Evolutionary conservation across 768 basidiomycete genomes (phyloP).

Genomic region (Xerocomellus intermedius): DNA sequence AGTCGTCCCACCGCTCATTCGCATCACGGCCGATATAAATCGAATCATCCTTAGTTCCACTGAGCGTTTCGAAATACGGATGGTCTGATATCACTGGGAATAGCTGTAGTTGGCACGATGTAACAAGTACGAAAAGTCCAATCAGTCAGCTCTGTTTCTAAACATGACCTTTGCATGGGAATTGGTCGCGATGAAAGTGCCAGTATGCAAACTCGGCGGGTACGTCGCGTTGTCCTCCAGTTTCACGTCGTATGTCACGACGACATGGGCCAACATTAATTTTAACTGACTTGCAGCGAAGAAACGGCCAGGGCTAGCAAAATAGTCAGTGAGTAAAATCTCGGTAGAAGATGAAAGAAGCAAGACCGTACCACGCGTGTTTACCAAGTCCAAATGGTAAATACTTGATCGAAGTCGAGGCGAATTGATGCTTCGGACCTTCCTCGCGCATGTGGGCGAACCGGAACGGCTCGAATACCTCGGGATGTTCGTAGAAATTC

Average conservation of each 20-base stretch:
- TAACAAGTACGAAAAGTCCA: not conserved
- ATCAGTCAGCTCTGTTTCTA: not conserved
- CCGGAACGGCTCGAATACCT: slow-evolving; percentile 11
- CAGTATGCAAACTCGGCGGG: not conserved
- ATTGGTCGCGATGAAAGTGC: not conserved
- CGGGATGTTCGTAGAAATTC: slow-evolving; percentile 27
- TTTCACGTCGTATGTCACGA: slow-evolving; percentile 6
- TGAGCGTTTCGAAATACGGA: too few species aligned
- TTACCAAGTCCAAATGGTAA: slow-evolving; percentile 38
- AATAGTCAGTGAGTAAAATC: too few species aligned
- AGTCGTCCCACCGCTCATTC: too few species aligned
- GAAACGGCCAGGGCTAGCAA: not conserved
- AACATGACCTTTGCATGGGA: not conserved
- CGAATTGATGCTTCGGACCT: slow-evolving; percentile 33
- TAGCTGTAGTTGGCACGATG: too few species aligned
- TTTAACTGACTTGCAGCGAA: not conserved
- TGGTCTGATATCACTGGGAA: too few species aligned
- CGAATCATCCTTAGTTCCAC: too few species aligned
- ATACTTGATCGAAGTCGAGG: slow-evolving; percentile 32
- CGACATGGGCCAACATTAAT: not conserved
- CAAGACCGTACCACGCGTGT: slow-evolving; percentile 9
- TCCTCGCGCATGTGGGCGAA: slow-evolving; percentile 25
- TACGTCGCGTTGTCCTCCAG: not conserved
- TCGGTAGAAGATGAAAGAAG: too few species aligned
- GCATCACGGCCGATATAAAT: too few species aligned